Evolutionary conservation across 1,284 basidiomycete species (phyloP), one percentile per base, ranked within the genome.

Genomic region (Ceratobasidium papillatum): DNA sequence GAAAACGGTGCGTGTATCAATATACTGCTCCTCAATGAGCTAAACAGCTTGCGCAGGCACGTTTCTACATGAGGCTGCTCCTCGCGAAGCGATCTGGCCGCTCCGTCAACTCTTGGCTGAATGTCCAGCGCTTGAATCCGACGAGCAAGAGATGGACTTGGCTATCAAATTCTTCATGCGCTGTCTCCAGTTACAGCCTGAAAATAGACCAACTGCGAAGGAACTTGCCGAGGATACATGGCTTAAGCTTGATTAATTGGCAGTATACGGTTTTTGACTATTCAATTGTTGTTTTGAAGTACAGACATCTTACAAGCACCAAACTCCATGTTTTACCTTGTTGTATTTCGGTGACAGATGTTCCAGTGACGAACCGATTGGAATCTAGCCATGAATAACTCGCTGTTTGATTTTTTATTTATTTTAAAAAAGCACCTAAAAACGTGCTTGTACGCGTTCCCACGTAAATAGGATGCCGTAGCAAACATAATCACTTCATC

Each of bases 101-200:
- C n/a, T 61, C n/a, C 34, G 38, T 22, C n/a, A 7, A 32, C 19
- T 61, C 25, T 45, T 61, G 34, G 22, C 34, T 8, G 41, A 41
- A 22, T 19, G n/a, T 61, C n/a, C 34, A 2, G 41, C 7, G 12
- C 11, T 61, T 22, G 14, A 1, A 2, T 43, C 59, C 7, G n/a
- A 61, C 14, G 59, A 64, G 62, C 43, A 27, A 3, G 62, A 64
- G 22, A 64, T 64, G 12, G 62, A 47, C 25, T 41, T 9, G 3
- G 62, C 41, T 30, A 22, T 30, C 14, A 5, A 12, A 9, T 64
- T 64, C 27, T 43, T 64, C 14, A 64, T 19, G 19, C 43, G 62
- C 3, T 49, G 62, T 38, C 41, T 64, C n/a, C 34, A n/a, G 19
- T 27, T 64, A 25, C 62, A 19, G 25, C 62, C 62, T 14, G 62